Percentiles rank a stretch among this genome's conserved stretches.
phyloP scores from a whole-genome alignment of 2,329 filamentous ascomycete genomes.

The Waltergamsia citrina region DNA sequence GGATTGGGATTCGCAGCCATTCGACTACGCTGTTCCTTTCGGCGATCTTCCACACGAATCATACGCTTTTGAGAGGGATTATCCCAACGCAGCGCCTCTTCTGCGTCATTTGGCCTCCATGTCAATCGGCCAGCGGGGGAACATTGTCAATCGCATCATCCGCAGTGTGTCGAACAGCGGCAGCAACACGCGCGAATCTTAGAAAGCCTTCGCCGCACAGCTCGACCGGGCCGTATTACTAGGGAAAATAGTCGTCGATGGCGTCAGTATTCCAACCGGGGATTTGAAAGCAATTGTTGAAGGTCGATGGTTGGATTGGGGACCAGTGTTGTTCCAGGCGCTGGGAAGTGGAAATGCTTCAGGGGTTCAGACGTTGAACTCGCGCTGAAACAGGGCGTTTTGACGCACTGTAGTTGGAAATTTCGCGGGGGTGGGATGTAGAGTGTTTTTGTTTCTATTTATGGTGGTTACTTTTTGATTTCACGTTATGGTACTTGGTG shows the following conservation, averaged over 20 bases:
- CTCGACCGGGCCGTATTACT: not conserved
- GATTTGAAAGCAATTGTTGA: not conserved
- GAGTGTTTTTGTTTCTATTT: too few relatives aligned
- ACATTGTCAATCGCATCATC: not conserved
- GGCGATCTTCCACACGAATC: not conserved
- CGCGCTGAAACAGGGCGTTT: too few relatives aligned
- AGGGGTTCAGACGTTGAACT: too few relatives aligned
- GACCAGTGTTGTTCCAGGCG: not conserved
- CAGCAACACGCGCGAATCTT: not conserved
- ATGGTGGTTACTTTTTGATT: too few relatives aligned
- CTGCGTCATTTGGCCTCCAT: not conserved
- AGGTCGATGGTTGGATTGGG: not conserved
- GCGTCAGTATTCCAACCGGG: not conserved
- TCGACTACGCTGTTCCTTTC: conserved; percentile 2
- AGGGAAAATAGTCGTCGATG: not conserved
- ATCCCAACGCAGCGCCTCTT: conserved; percentile 3
- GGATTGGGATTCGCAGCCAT: not conserved
- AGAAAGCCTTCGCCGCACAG: not conserved
- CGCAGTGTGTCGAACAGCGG: not conserved
- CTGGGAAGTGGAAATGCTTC: too few relatives aligned
- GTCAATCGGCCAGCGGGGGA: not conserved
- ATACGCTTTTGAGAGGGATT: conserved; percentile 3
- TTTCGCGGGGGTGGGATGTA: too few relatives aligned
- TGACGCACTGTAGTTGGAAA: too few relatives aligned
- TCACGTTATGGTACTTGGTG: too few relatives aligned